These are phyloP conservation scores for Neurospora crassa DNA, from an alignment of 2,329 filamentous ascomycete genomes.

Conservation along the genomic window DNA sequence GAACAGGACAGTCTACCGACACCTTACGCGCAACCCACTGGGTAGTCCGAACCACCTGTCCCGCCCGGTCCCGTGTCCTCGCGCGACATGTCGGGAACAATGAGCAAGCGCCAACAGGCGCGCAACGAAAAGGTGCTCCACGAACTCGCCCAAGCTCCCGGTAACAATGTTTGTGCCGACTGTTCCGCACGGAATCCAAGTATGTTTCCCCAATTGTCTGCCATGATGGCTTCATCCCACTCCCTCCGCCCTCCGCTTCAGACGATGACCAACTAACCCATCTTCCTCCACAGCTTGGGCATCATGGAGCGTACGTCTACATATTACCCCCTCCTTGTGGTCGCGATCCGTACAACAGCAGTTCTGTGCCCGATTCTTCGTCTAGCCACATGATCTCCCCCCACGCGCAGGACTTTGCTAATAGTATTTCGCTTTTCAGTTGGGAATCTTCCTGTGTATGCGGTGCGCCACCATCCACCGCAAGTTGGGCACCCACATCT, in stretches of 20 bases:
- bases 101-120: conserved; percentile 95
- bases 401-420: neutral
- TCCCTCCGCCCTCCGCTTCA: neutral
- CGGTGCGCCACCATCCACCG: conserved; percentile 91
- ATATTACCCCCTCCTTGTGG: conserved; percentile 4
- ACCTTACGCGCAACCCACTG: neutral
- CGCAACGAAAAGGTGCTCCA: conserved; percentile 90
- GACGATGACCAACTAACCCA: conserved; percentile 23
- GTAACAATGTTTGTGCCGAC: conserved; percentile 91
- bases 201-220: conserved; percentile 1
- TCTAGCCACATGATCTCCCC: neutral
- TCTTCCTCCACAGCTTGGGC: conserved; percentile 62
- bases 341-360: conserved; percentile 4
- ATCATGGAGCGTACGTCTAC: conserved; percentile 77
- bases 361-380: conserved; percentile 5
- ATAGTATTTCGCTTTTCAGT: conserved; percentile 34
- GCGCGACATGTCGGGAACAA: conserved; percentile 45
- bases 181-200: conserved; percentile 87
- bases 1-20: neutral
- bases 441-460: conserved; percentile 96
- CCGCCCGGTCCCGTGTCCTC: conserved; percentile 1
- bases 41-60: neutral
- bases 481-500: conserved; percentile 94
- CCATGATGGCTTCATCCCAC: neutral
- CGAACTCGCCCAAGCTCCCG: conserved; percentile 75